Evolutionary conservation across 108 stramenopile species (phyloP), one percentile per base, ranked within the genome.

Genomic region (Seminavis robusta): DNA sequence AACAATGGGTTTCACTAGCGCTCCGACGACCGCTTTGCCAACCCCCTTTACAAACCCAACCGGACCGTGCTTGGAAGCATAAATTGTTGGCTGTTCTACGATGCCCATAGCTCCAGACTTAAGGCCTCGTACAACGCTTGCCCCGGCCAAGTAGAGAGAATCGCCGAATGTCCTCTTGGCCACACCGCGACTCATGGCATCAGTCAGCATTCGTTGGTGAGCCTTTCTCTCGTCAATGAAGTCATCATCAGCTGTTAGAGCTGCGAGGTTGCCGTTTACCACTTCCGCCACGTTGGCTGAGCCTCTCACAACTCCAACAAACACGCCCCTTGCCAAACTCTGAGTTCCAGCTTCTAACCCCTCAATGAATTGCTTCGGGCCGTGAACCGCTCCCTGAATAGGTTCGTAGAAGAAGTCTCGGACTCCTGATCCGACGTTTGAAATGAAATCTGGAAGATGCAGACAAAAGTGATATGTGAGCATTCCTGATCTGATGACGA

Each of bases 401-500:
- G 88, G 84, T 49, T 85, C 89, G 47, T 90, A 90, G 45, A 90
- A 90, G 53, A 90, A 90, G 32, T 81, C 76, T 11, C 76, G 63
- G 39, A 90, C 89, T 29, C 89, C 89, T 26, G 75, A 84, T 26
- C 89, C 89, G 23, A 90, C 76, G 53, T 90, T 90, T n/a, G 83
- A 67, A 25, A 90, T 79, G 36, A 90, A 84, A 42, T 90, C 89
- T 9, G n/a, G n/a, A n/a, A n/a, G n/a, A n/a, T n/a, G n/a, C n/a
- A n/a, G n/a, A n/a, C n/a, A n/a, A n/a, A n/a, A n/a, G n/a, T n/a
- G n/a, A n/a, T n/a, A n/a, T n/a, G n/a, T n/a, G n/a, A n/a, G n/a
- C n/a, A n/a, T n/a, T n/a, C n/a, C n/a, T n/a, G n/a, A n/a, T n/a
- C n/a, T n/a, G n/a, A n/a, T n/a, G n/a, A n/a, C n/a, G n/a, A n/a